A percentile compares a stretch with the other conserved stretches of the same genome.
phyloP scores from a whole-genome alignment of 345 rosid species.

The Lumnitzera littorea region DNA sequence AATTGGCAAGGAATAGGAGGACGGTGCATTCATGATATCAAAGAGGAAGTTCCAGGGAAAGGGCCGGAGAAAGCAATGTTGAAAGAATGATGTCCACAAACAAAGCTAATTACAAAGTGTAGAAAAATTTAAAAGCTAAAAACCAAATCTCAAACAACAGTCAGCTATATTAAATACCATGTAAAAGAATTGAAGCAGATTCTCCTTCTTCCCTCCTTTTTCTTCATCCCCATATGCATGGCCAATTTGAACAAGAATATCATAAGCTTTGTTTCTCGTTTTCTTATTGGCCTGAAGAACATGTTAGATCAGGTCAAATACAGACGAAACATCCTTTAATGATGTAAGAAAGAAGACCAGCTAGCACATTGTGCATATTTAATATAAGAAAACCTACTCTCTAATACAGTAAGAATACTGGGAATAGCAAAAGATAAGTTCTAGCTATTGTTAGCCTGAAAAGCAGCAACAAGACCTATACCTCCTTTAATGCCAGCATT shows the following conservation, averaged over 20 bases:
- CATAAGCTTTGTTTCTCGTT: conserved; percentile 94
- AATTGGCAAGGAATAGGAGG: too few species aligned
- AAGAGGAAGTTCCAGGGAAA: too few species aligned
- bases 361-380: background rate
- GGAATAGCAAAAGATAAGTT: too few species aligned
- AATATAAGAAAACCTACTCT: too few species aligned
- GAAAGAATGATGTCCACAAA: too few species aligned
- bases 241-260: conserved; percentile 87
- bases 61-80: too few species aligned
- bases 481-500: conserved; percentile 91
- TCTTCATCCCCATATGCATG: conserved; percentile 89
- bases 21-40: too few species aligned
- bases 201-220: conserved; percentile 68
- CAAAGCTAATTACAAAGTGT: too few species aligned
- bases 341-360: too few species aligned
- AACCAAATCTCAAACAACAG: conserved; percentile 1
- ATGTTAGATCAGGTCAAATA: conserved; percentile 3
- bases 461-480: conserved; percentile 19
- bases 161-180: conserved; percentile 38
- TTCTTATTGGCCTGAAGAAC: conserved; percentile 72
- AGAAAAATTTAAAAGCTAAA: background rate
- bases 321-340: background rate
- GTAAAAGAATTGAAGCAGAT: conserved; percentile 64
- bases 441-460: background rate
- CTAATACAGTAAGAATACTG: too few species aligned